Base-by-base conservation (phyloP, 345 rosid species). In the Eutrema yunnanense region DNA sequence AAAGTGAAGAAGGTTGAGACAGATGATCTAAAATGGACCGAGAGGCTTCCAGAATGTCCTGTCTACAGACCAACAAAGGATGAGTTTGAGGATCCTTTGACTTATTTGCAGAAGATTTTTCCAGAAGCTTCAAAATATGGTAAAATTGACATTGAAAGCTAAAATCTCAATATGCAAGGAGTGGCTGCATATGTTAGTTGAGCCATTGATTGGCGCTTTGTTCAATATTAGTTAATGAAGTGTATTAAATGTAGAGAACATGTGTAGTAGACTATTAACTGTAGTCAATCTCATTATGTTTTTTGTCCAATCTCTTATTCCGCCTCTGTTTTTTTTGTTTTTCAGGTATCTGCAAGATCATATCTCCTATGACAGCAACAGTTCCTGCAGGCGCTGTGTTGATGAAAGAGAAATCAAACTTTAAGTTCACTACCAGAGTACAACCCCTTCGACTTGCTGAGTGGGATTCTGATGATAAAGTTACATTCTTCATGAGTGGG, bases 401-500 rank as follows among this genome's bases (percentile, higher is more conserved):
- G 78, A 89, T 81, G 87, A 90, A 80, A 82, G 98, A 96, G 81
- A 85, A 89, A 72, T 81, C 85, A 70, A 92, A 96, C 62, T 96
- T 96, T 78, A 96, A 89, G 82, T 96, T 96, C 82, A 89, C 99
- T 61, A 92, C 99, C 41, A 89, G 99, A 73, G 95, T 96, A 62
- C 99, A 96, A 64, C 99, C 99, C 14, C 96, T 96, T 74, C 96
- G 99, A 65, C 92, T 96, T 71, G 97, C 99, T 58, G 95, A 87
- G 74, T 96, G 99, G 99, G 89, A 96, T 82, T 72, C 82, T 67
- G 89, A 92, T 27, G 99, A 96, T 74, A 88, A 83, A 80, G 92
- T 92, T 73, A 92, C 96, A 13, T 96, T 96, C 85, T 96, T 88
- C 84, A 89, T 90, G 99, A 96, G 99, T 81, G 97, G 98, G 78